Percentiles rank a stretch among this genome's conserved stretches.
phyloP scores from a whole-genome alignment of 306 rosid species.

The Parietaria judaica region DNA sequence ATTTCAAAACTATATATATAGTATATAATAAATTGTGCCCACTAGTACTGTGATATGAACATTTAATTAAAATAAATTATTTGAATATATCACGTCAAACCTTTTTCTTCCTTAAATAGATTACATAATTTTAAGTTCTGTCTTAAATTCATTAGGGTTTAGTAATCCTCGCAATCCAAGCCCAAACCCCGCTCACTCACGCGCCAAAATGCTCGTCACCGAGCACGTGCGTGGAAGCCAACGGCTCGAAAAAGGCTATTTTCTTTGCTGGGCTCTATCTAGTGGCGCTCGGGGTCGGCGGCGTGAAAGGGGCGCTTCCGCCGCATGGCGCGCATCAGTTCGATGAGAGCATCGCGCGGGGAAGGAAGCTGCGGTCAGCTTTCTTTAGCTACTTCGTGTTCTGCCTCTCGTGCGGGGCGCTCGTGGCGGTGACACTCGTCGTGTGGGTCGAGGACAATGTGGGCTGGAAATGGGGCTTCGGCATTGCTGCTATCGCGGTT shows the following conservation, averaged over 20 bases:
- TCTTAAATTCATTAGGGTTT: conserved; percentile 46
- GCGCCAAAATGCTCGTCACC: conserved; percentile 42
- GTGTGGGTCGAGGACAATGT: conserved; percentile 87
- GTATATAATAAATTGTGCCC: neutral
- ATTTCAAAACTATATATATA: neutral
- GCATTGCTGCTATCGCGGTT: conserved; percentile 50
- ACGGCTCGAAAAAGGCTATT: conserved; percentile 38
- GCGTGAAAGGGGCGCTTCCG: conserved; percentile 80
- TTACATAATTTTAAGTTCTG: neutral
- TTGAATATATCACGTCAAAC: no score
- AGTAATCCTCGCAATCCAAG: conserved; percentile 58
- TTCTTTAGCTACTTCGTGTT: conserved; percentile 73
- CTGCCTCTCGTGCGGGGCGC: conserved; percentile 67
- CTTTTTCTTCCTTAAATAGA: no score
- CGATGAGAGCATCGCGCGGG: conserved; percentile 47
- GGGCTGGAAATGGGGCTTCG: conserved; percentile 89
- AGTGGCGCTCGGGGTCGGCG: conserved; percentile 84
- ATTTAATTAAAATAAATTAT: no score
- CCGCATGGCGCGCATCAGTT: conserved; percentile 82
- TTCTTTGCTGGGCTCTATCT: conserved; percentile 65
- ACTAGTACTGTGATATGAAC: neutral
- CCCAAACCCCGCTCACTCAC: conserved; percentile 48
- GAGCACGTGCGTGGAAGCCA: conserved; percentile 38
- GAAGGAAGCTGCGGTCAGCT: conserved; percentile 54
- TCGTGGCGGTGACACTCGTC: conserved; percentile 65